These are phyloP conservation scores for Phanerochaete carnosa DNA, from an alignment of 768 basidiomycete genomes.

Conservation along the genomic window DNA sequence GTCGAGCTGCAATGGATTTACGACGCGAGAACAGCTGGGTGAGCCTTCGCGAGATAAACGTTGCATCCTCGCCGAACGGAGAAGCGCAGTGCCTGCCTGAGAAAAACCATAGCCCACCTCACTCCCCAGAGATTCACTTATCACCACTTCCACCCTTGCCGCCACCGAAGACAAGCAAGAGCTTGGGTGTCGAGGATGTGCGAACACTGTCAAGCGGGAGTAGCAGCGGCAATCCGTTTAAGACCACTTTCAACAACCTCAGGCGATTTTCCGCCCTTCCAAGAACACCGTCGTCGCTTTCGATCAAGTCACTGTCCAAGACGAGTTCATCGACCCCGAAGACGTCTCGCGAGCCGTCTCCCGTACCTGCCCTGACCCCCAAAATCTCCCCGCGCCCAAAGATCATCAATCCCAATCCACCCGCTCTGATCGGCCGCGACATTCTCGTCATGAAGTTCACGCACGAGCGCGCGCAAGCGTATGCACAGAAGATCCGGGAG, in stretches of 20 bases:
- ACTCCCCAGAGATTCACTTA: constrained; percentile 9
- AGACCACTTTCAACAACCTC: constrained; percentile 26
- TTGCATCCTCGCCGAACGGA: constrained; percentile 19
- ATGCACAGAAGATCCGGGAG: constrained; percentile 83
- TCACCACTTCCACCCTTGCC: constrained; percentile 4
- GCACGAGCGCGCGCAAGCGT: constrained; percentile 67
- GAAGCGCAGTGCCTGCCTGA: neutral
- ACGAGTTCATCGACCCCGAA: constrained; percentile 3
- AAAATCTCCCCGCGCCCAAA: constrained; percentile 22
- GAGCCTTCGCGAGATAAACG: constrained; percentile 17
- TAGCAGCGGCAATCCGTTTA: constrained; percentile 15
- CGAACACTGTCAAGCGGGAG: neutral
- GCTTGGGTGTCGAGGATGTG: constrained; percentile 2
- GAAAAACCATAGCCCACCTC: neutral
- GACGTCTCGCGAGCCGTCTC: constrained; percentile 18
- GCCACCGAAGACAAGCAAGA: constrained; percentile 8
- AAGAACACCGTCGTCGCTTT: constrained; percentile 51
- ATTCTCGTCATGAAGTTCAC: constrained; percentile 51
- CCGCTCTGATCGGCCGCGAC: constrained; percentile 71
- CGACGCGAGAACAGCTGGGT: constrained; percentile 28
- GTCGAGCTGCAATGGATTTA: constrained; percentile 16
- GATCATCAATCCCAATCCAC: constrained; percentile 45
- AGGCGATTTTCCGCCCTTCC: constrained; percentile 58
- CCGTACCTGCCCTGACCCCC: constrained; percentile 4
- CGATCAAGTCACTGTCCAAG: constrained; percentile 13